phyloP scores from a whole-genome alignment of 2,329 filamentous ascomycete genomes.

The Byssochlamys sp. region DNA sequence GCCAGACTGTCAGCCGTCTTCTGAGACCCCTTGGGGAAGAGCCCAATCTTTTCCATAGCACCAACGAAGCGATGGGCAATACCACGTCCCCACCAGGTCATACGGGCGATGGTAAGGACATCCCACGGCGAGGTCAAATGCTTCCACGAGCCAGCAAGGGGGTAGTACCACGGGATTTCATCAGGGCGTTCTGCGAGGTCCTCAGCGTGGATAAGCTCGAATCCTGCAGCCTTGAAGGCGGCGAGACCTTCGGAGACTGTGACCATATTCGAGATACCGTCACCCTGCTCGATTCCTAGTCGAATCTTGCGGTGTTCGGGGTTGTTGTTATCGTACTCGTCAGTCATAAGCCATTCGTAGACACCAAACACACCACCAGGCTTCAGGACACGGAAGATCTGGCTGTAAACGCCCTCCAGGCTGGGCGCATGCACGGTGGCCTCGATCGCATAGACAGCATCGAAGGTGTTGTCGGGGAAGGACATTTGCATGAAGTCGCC shows the following conservation, averaged over 20 bases:
- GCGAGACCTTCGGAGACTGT: slow-evolving; percentile 67
- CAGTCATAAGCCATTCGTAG: slow-evolving; percentile 99
- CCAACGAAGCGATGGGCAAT: slow-evolving; percentile 69
- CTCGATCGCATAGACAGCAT: slow-evolving; percentile 94
- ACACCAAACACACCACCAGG: slow-evolving; percentile 92
- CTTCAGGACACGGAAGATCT: slow-evolving; percentile 92
- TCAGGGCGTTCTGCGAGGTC: slow-evolving; percentile 73
- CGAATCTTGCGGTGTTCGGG: slow-evolving; percentile 78
- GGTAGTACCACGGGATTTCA: slow-evolving; percentile 85
- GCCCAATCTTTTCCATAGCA: slow-evolving; percentile 59
- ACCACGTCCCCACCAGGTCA: slow-evolving; percentile 75
- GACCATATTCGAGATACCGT: slow-evolving; percentile 97
- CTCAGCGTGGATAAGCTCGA: slow-evolving; percentile 72
- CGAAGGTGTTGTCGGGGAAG: slow-evolving; percentile 84
- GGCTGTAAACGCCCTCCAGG: slow-evolving; percentile 81
- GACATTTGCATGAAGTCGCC: slow-evolving; percentile 99
- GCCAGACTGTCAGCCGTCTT: slow-evolving; percentile 91
- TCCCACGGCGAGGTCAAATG: slow-evolving; percentile 74
- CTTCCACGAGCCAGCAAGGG: slow-evolving; percentile 71
- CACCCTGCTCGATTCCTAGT: slow-evolving; percentile 86
- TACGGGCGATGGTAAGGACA: slow-evolving; percentile 70
- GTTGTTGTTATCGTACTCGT: slow-evolving; percentile 84
- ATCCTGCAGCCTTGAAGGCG: slow-evolving; percentile 80
- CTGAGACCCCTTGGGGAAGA: slow-evolving; percentile 75
- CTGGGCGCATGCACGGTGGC: slow-evolving; percentile 89